Percentiles rank a stretch among this genome's conserved stretches.
Conservation (phyloP, 2,329 filamentous ascomycete genomes). For the Phyllosticta citribraziliensis region DNA sequence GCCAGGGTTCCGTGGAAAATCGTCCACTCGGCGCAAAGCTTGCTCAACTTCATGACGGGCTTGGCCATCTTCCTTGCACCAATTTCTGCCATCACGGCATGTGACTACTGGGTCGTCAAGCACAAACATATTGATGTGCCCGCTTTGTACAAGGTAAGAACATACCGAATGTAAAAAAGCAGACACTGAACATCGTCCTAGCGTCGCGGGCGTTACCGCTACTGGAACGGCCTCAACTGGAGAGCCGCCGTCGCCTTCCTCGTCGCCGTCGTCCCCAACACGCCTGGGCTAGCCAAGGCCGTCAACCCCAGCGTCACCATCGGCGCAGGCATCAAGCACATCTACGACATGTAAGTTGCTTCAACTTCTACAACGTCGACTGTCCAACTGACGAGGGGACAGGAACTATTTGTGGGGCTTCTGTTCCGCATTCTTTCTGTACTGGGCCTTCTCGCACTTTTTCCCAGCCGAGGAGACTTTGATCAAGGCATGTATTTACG, state of each 20-base stretch:
- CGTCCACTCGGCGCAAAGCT: conserved; percentile 16
- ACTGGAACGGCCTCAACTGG: conserved; percentile 17
- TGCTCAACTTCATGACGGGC: conserved; percentile 20
- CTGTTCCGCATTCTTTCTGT: conserved; percentile 25
- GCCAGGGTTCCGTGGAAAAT: conserved; percentile 19
- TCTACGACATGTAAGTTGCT: conserved; percentile 22
- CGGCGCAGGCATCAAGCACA: conserved; percentile 19
- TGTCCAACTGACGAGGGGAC: not conserved
- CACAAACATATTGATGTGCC: conserved; percentile 15
- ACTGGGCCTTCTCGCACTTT: conserved; percentile 21
- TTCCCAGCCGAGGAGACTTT: conserved; percentile 24
- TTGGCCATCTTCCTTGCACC: conserved; percentile 21
- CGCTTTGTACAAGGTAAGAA: conserved; percentile 15
- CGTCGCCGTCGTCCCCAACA: conserved; percentile 13
- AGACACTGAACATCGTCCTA: not conserved
- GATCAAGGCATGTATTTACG: conserved; percentile 18
- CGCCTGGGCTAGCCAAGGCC: conserved; percentile 16
- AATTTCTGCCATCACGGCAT: conserved; percentile 14
- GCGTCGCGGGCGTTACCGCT: not conserved
- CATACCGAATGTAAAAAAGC: conserved; percentile 8
- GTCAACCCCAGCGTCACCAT: conserved; percentile 14
- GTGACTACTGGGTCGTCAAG: conserved; percentile 19
- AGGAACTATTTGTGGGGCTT: conserved; percentile 28
- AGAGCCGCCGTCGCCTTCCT: conserved; percentile 15
- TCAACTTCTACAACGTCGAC: conserved; percentile 10